Conservation (phyloP, 768 basidiomycete genomes). For the Tylopilus cervinicoccineus region DNA sequence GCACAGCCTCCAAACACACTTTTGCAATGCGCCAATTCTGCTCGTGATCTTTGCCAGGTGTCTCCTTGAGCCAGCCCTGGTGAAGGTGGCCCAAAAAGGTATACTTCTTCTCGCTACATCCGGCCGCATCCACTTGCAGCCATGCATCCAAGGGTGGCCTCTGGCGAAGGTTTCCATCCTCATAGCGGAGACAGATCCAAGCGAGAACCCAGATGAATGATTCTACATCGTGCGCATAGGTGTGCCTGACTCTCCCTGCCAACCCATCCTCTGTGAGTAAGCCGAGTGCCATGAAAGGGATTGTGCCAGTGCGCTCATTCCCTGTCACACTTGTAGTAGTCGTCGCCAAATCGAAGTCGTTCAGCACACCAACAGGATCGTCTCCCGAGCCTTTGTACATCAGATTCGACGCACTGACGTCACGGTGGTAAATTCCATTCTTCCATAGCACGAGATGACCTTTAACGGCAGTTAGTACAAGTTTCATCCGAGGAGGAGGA, state of each 20-base stretch:
- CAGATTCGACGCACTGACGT: slow-evolving; percentile 4
- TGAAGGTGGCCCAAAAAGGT: neutral
- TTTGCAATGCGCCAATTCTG: no score
- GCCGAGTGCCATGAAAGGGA: neutral
- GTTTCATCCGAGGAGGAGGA: neutral
- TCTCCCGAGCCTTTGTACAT: neutral
- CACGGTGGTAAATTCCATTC: neutral
- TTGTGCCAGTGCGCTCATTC: neutral
- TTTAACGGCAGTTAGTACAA: neutral
- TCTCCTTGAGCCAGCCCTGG: neutral
- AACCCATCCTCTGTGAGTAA: neutral
- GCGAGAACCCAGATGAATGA: neutral
- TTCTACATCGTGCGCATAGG: neutral
- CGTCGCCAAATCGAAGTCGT: no score
- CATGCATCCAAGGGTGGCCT: neutral
- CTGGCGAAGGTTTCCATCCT: neutral
- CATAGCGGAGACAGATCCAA: neutral
- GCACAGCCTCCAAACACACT: no score
- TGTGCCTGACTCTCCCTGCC: neutral
- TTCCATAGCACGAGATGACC: slow-evolving; percentile 8
- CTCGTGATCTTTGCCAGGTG: no score
- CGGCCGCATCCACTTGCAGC: neutral
- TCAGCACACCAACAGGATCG: neutral
- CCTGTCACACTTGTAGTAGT: neutral
- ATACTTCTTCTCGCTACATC: neutral